Evolutionary conservation across 2,329 filamentous ascomycete species (phyloP).

Genomic region (Phialemonium atrogriseum): DNA sequence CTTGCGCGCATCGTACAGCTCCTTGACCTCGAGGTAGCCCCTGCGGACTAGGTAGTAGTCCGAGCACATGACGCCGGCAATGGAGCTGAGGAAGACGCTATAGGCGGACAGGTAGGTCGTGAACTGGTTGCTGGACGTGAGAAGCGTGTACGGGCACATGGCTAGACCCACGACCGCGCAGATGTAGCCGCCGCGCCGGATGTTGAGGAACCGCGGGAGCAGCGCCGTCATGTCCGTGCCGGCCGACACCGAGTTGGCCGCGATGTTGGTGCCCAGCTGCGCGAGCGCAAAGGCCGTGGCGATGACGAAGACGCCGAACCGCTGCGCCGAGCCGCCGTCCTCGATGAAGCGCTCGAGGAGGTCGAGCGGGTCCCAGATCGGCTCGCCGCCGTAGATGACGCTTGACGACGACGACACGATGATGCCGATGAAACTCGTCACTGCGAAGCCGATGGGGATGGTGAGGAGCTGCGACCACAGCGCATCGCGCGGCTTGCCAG

Average conservation of each 20-base stretch:
- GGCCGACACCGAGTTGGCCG: constrained; percentile 77
- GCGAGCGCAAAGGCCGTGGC: constrained; percentile 64
- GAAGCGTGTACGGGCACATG: constrained; percentile 81
- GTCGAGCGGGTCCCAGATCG: constrained; percentile 67
- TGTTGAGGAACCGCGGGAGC: constrained; percentile 71
- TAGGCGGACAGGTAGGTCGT: constrained; percentile 89
- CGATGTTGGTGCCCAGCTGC: constrained; percentile 80
- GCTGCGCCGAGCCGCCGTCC: constrained; percentile 58
- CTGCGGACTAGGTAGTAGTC: constrained; percentile 84
- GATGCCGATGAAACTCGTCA: constrained; percentile 81
- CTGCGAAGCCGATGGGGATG: constrained; percentile 61
- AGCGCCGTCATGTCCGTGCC: constrained; percentile 78
- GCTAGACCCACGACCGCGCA: constrained; percentile 71
- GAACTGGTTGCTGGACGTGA: constrained; percentile 70
- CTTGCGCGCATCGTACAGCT: constrained; percentile 66
- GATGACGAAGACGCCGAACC: constrained; percentile 71
- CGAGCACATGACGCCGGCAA: constrained; percentile 81
- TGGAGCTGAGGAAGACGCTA: constrained; percentile 87
- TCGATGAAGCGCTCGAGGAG: constrained; percentile 60
- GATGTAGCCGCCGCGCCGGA: constrained; percentile 79
- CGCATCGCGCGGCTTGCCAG: constrained; percentile 65
- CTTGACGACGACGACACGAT: constrained; percentile 66
- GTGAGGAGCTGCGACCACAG: constrained; percentile 73
- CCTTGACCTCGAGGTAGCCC: constrained; percentile 70
- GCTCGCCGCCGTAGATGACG: constrained; percentile 53